Evolutionary conservation across 805 yeast species (phyloP), one percentile per base, ranked within the genome.

Genomic region (Yarrowia phangngaensis): DNA sequence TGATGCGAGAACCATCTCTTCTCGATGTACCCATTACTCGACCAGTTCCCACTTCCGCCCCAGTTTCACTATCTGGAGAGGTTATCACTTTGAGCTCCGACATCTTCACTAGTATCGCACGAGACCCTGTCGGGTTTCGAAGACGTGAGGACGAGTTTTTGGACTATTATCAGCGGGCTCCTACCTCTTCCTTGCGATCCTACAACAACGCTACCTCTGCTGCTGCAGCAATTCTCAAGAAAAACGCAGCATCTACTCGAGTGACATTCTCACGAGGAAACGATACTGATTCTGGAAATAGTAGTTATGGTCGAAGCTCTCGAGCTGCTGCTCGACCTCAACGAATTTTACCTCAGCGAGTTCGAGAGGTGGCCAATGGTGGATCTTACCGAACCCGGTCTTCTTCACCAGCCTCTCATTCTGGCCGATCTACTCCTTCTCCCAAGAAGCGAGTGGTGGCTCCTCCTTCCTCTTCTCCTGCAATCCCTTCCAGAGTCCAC

Each of bases 391-490:
- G 26, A 31, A 13, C 23, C 4, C 45, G 45, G n/a, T 26, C 45
- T 1, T 14, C 45, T 12, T 36, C 45, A 13, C 45, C 45, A 13
- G 45, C 45, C 15, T 17, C 43, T 13, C 12, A 30, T 13, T 24
- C 43, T 2, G 23, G 31, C 16, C 45, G 45, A 27, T 30, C 45
- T 17, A 36, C 43, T 36, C 43, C 43, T 27, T 36, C 45, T n/a
- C 33, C 48, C 29, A 41, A 41, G 48, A 41, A 41, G 29, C 48
- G 48, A 29, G 33, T 41, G 8, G 48, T 41, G 26, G 48, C 48
- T 15, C 35, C 48, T 56, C 77, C 78, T 56, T 75, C 74, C 70
- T 57, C 69, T 30, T 54, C 61, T 30, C 61, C 68, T 22, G 57
- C 61, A 4, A 51, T 33, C 4, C 57, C 59, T 12, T 55, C 64